Base-by-base conservation (phyloP, 768 basidiomycete species). In the Cystobasidium onofrii region DNA sequence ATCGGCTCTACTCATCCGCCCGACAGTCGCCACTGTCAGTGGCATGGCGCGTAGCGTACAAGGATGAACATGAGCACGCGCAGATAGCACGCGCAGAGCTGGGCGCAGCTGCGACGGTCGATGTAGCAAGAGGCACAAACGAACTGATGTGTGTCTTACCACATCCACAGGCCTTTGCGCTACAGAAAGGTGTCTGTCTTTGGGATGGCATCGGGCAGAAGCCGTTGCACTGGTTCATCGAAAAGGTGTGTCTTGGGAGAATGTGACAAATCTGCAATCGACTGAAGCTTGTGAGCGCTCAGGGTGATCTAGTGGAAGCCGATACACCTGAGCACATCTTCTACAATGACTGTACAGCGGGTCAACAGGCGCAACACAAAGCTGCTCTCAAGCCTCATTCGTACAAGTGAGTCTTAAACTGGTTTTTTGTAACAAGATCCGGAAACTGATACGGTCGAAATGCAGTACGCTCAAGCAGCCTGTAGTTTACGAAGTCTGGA, bases 271-370 rank as follows among this genome's bases (percentile, higher is more conserved):
- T n/a, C 18, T 54, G 20, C 10, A n/a, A 20, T 20, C n/a, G 52
- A 54, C 27, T 54, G 52, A n/a, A n/a, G 52, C 52, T 20, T 9
- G 9, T 6, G 20, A 9, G 3, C 63, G 6, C 23, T 12, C 44
- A 67, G 65, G 69, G 44, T 25, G 69, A 55, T 52, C 20, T 55
- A 6, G 31, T 71, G 1, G 50, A 4, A 33, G 12, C 54, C 20
- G 44, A 43, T 33, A 36, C 29, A 6, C 54, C 69, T 17, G 69
- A 71, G 27, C 7, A 71, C n/a, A 71, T 71, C 69, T 71, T 71
- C 54, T 71, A 71, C 31, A 61, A 55, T 44, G 69, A 71, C 55
- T 60, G 52, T 39, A 6, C 20, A 7, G n/a, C 25, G 15, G 69
- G 54, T 27, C 31, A 57, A n/a, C 69, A 71, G 34, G 43, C 52